phyloP scores from a whole-genome alignment of 1,139 yeast species.

The Protomyces arabidopsidicola region DNA sequence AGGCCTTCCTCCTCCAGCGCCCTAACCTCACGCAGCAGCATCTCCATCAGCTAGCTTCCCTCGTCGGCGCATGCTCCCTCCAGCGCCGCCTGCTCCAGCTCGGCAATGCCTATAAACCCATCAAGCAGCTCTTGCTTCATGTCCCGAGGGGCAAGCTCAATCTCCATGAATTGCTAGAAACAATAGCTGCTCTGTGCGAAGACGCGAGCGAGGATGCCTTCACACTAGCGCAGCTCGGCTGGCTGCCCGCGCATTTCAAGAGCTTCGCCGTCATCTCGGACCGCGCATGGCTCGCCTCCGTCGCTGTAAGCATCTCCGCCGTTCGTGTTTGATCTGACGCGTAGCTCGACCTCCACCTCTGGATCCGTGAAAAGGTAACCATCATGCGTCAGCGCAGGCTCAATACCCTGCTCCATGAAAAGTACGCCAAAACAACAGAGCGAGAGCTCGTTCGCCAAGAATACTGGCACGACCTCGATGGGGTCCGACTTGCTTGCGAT shows the following conservation, averaged over 20 bases:
- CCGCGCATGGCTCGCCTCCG: conserved; percentile 19
- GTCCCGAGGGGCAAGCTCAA: not conserved
- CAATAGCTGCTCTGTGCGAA: conserved; percentile 7
- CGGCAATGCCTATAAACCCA: conserved; percentile 16
- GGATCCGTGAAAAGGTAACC: not conserved
- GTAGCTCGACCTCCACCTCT: conserved; percentile 1
- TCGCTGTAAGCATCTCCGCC: not conserved
- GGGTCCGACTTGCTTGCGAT: conserved; percentile 10
- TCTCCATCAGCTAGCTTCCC: not conserved
- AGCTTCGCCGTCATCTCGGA: conserved; percentile 10
- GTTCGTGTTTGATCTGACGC: not conserved
- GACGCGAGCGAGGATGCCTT: conserved; percentile 20
- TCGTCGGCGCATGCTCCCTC: conserved; percentile 13
- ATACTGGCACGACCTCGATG: conserved; percentile 25
- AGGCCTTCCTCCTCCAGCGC: not conserved
- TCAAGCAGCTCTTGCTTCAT: conserved; percentile 3
- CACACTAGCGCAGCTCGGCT: conserved; percentile 13
- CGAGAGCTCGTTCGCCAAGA: conserved; percentile 8
- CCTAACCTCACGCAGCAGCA: not conserved
- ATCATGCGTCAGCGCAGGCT: not conserved
- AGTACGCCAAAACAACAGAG: not conserved
- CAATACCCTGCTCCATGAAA: conserved; percentile 3
- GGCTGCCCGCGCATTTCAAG: conserved; percentile 8
- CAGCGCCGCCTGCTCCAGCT: conserved; percentile 23
- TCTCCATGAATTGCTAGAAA: not conserved